Percentiles rank a stretch among this genome's conserved stretches.
Evolutionary conservation across 2,329 filamentous ascomycete species (phyloP).

Genomic region (Fusarium citri): DNA sequence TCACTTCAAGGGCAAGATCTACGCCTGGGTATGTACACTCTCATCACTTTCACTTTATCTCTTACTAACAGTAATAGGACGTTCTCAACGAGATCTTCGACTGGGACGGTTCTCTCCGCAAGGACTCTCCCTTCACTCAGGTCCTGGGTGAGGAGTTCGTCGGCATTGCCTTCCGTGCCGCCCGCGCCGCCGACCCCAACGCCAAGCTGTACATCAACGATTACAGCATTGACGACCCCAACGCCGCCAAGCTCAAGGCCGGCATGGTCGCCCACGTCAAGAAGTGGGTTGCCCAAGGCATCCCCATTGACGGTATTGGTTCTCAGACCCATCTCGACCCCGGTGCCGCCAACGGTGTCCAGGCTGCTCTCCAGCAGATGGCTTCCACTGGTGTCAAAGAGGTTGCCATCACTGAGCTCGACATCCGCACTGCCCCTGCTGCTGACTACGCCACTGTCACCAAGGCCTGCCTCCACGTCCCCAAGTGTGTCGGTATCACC

Average conservation of each 20-base stretch:
- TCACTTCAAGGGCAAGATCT: conserved; percentile 72
- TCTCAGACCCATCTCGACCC: conserved; percentile 66
- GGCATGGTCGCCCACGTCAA: conserved; percentile 70
- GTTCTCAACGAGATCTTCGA: conserved; percentile 75
- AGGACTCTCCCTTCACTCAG: conserved; percentile 70
- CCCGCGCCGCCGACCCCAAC: conserved; percentile 72
- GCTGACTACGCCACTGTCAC: conserved; percentile 69
- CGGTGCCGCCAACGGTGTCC: conserved; percentile 50
- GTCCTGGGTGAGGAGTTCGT: conserved; percentile 78
- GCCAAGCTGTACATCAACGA: conserved; percentile 84
- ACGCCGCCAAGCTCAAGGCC: conserved; percentile 67
- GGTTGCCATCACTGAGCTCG: conserved; percentile 75
- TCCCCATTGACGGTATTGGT: conserved; percentile 64
- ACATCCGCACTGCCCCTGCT: conserved; percentile 69
- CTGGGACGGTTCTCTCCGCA: conserved; percentile 69
- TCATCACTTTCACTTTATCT: fast-evolving
- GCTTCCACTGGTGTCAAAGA: conserved; percentile 64
- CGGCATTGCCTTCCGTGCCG: conserved; percentile 75
- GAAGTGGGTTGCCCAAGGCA: conserved; percentile 70
- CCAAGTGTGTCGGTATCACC: conserved; percentile 74
- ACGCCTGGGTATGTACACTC: conserved; percentile 13
- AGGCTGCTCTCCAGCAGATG: conserved; percentile 64
- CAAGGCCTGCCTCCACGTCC: conserved; percentile 68
- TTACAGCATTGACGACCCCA: conserved; percentile 72
- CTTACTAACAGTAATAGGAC: conserved; percentile 54